A percentile compares a stretch with the other conserved stretches of the same genome.
These are phyloP conservation scores for Coleophoma crateriformis DNA, from an alignment of 2,329 filamentous ascomycete genomes.

Conservation along the genomic window DNA sequence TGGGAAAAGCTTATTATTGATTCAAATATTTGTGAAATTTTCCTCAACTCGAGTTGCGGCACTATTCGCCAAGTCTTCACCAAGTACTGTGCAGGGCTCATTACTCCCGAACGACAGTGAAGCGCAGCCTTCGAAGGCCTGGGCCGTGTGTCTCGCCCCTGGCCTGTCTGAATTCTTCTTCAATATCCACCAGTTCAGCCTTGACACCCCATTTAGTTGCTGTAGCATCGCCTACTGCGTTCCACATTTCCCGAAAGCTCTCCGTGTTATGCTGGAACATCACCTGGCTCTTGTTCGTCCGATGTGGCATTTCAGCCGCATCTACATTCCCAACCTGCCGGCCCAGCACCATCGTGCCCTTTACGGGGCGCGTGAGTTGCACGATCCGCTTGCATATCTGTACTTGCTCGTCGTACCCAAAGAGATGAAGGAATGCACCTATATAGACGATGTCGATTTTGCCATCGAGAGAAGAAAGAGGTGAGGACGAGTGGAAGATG, in stretches of 20 bases:
- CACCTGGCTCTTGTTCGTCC: background rate
- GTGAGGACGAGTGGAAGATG: constrained; percentile 19
- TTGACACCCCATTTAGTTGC: background rate
- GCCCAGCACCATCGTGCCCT: constrained; percentile 31
- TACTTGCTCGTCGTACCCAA: constrained; percentile 31
- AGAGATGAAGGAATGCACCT: constrained; percentile 37
- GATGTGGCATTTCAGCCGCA: background rate
- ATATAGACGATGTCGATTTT: constrained; percentile 34
- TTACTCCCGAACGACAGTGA: background rate
- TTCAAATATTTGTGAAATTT: too few species aligned
- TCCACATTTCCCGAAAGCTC: constrained; percentile 4
- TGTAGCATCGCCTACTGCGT: constrained; percentile 1
- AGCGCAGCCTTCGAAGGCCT: background rate
- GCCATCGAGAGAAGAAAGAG: constrained; percentile 27
- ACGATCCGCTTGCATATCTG: constrained; percentile 21
- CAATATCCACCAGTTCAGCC: background rate
- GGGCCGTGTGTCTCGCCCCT: background rate
- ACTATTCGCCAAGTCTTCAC: background rate
- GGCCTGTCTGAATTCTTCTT: background rate
- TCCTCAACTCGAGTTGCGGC: background rate
- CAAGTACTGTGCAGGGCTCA: background rate
- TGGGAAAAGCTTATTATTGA: too few species aligned
- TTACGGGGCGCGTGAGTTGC: constrained; percentile 10
- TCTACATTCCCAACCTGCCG: constrained; percentile 27
- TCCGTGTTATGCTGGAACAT: constrained; percentile 1